phyloP scores from a whole-genome alignment of 208 protist species.

The Porcisia hertigi region DNA sequence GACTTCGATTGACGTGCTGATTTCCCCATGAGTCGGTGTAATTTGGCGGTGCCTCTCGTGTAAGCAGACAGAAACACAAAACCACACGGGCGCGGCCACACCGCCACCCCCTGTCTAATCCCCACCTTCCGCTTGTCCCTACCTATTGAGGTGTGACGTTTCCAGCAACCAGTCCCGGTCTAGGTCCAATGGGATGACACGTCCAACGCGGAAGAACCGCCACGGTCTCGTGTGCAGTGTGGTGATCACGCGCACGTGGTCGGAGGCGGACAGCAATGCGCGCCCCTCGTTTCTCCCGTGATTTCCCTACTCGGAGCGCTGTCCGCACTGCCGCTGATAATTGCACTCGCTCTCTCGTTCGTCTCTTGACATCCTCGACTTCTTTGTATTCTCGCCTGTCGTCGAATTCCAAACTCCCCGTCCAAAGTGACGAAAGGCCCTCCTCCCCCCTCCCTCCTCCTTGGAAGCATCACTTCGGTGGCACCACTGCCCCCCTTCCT shows the following conservation, averaged over 20 bases:
- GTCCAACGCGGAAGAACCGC: too few relatives aligned
- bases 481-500: too few relatives aligned
- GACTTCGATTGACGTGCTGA: neutral
- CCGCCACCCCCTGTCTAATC: neutral
- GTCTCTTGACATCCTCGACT: neutral
- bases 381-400: neutral
- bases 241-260: neutral
- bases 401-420: neutral
- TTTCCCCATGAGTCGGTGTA: neutral
- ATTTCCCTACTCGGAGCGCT: neutral
- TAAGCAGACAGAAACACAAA: neutral
- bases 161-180: neutral
- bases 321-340: neutral
- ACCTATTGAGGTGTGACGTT: neutral
- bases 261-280: neutral
- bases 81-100: neutral
- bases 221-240: neutral
- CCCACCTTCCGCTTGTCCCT: neutral
- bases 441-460: too few relatives aligned
- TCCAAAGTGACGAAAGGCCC: neutral
- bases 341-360: neutral
- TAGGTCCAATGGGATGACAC: neutral
- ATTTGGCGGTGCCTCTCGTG: neutral
- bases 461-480: too few relatives aligned
- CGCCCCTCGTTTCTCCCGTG: neutral